Evolutionary conservation across 2,329 filamentous ascomycete species (phyloP).

Genomic region (Aureobasidium sp.): DNA sequence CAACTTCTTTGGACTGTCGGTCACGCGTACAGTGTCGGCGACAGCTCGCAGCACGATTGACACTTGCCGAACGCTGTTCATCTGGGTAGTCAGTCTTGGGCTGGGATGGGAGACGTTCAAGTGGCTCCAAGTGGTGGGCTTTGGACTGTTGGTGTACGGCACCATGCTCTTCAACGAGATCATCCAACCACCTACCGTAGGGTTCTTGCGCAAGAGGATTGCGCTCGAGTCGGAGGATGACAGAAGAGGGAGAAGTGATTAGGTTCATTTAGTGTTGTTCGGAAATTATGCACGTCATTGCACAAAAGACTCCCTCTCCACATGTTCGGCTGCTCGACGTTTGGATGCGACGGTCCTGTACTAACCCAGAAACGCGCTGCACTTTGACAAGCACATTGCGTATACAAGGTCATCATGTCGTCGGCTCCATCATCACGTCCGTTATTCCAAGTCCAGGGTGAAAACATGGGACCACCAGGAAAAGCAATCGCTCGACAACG

Average conservation of each 20-base stretch:
- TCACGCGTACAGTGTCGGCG: slow-evolving; percentile 81
- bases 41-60: slow-evolving; percentile 94
- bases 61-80: slow-evolving; percentile 93
- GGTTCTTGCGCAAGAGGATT: slow-evolving; percentile 10
- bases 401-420: neutral
- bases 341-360: too few relatives aligned
- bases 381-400: neutral
- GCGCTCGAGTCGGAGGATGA: slow-evolving; percentile 3
- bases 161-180: slow-evolving; percentile 90
- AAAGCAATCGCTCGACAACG: slow-evolving; percentile 4
- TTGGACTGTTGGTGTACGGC: slow-evolving; percentile 84
- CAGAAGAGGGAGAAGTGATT: neutral
- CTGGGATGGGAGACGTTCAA: slow-evolving; percentile 98
- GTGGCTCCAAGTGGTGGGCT: slow-evolving; percentile 87
- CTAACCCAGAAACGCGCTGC: too few relatives aligned
- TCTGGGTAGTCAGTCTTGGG: slow-evolving; percentile 90
- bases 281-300: slow-evolving; percentile 8
- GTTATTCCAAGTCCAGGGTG: neutral
- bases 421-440: slow-evolving; percentile 7
- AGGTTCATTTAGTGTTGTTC: neutral
- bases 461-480: slow-evolving; percentile 10
- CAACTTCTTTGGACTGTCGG: slow-evolving; percentile 96
- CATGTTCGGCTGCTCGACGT: neutral
- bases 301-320: neutral
- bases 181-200: neutral